Base-by-base conservation (phyloP, 2,329 filamentous ascomycete species). In the Epichloe glyceriae region DNA sequence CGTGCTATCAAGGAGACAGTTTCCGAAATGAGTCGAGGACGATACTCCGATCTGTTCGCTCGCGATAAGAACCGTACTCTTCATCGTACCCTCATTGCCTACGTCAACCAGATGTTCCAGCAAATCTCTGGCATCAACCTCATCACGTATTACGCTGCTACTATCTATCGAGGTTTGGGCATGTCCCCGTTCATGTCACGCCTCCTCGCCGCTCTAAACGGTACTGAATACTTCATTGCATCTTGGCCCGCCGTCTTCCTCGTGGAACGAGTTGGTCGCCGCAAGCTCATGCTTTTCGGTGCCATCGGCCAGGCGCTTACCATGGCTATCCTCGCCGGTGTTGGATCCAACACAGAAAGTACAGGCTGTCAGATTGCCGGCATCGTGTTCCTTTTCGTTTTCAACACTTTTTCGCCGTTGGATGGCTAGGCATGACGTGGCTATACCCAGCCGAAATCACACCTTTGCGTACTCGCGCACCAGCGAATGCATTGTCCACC, bases 231-330 rank as follows among this genome's bases (percentile, higher is more conserved):
- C 49, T 70, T 83, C 62, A 79, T 84, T 62, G 82, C 76, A 1
- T 82, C 82, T 3, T 78, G 82, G 78, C 72, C 73, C 0, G 70
- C 73, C 1, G 71, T 76, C 19, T 80, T 81, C 62, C 71, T 83
- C 26, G 79, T 85, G 38, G 82, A 85, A 63, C 74, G 77, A 2
- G 77, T 83, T 3, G 83, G 83, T 11, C 80, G 85, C 30, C 75
- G 85, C 17, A 77, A 78, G 60, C 74, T 88, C 53, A 88, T 89
- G 82, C 67, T 88, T 17, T 78, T 86, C 55, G 84, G 84, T 49
- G 79, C 79, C 38, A 61, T 74, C 2, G 80, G 80, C 53, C 80
- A 85, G 62, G 79, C 76, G 1, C 69, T 66, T 1, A 72, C 78
- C 48, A 87, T 88, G 84, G 75, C 80, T 2, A 73, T 87, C 38